Percentiles rank a stretch among this genome's conserved stretches.
Conservation (phyloP, 371 early-diverging fungal genomes). For the Rhizopus stolonifer region DNA sequence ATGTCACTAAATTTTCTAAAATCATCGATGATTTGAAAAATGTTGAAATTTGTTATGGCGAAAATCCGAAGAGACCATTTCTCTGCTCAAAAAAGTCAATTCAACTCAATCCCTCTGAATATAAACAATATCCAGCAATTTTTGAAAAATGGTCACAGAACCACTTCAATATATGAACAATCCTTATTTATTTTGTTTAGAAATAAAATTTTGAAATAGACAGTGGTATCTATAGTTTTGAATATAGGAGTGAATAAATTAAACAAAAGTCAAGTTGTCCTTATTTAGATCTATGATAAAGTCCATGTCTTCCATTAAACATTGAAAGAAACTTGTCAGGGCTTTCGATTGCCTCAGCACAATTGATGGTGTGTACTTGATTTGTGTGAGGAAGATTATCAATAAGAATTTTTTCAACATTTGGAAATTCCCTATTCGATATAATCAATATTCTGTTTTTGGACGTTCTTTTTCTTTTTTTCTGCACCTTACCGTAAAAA, state of each 20-base stretch:
- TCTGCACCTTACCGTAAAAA: no score
- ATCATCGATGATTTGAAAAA: no score
- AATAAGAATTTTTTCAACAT: no score
- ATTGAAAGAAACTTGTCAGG: constrained; percentile 9
- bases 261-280: constrained; percentile 4
- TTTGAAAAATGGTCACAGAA: background rate
- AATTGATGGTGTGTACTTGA: background rate
- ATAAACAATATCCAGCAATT: constrained; percentile 15
- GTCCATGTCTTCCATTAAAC: constrained; percentile 4
- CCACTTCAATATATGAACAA: background rate
- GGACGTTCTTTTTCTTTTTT: no score
- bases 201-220: constrained; percentile 3
- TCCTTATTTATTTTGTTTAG: background rate
- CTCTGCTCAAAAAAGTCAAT: constrained; percentile 16
- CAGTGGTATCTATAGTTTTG: constrained; percentile 1
- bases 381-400: background rate
- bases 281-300: constrained; percentile 9
- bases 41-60: no score
- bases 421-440: no score
- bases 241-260: no score
- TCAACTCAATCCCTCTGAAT: constrained; percentile 7
- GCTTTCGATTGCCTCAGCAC: constrained; percentile 10
- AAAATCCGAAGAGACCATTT: background rate
- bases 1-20: background rate
- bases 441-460: no score